Base-by-base conservation (phyloP, 2,329 filamentous ascomycete species). In the Fusarium humuli region DNA sequence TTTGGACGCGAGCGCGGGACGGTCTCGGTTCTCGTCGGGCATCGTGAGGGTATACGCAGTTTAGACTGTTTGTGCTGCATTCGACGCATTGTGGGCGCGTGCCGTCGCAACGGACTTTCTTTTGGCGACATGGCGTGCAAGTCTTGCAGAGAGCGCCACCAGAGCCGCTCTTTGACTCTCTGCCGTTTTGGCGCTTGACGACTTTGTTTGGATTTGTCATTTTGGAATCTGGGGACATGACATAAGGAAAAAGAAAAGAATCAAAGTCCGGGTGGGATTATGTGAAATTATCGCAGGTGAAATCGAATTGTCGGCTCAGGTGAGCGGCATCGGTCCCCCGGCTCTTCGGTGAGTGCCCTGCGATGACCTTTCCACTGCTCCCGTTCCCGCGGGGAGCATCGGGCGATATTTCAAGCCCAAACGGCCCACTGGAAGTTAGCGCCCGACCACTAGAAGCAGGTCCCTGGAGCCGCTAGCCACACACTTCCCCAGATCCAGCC, bases 101-200 rank as follows among this genome's bases (percentile, higher is more conserved):
- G 46, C 78, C 78, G 61, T 79, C 77, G 71, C 78, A 80, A 59
- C 77, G 76, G 57, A 80, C 76, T 63, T 80, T 80, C 61, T 78
- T 79, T 69, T 77, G 76, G 42, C 78, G 78, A 60, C 78, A 80
- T 32, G 74, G 74, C 29, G 75, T 77, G 71, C 78, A 80, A 22
- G 78, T 80, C 71, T 79, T 79, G 75, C 77, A 79, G 27, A 76
- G 74, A 47, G 73, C 70, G 42, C 74, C 64, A 34, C 69, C 70
- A 34, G 72, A 61, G 40, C 72, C 70, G 41, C 65, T 27, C 50
- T 70, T 66, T 7, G 71, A 73, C 41, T 75, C 73, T 25, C 68
- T 62, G 18, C 58, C 72, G 22, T 50, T 48, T 45, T 66, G 65
- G 27, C 73, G 73, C 20, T 72, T 72, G 25, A 70, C 57, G 37